These are phyloP conservation scores for Prinsepia uniflora DNA, from an alignment of 306 rosid species.

Conservation along the genomic window DNA sequence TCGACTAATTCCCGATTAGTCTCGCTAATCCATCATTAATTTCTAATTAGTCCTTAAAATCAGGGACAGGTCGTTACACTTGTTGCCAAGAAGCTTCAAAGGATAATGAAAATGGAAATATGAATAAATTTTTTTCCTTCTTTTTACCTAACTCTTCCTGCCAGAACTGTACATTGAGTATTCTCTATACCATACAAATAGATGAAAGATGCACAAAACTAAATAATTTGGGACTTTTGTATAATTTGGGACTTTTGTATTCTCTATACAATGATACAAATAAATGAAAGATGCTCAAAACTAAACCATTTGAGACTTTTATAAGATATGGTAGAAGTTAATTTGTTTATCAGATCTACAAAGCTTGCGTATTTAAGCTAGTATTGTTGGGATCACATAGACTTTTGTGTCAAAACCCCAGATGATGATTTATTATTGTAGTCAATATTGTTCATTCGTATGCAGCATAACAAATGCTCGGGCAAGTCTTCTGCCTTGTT, in stretches of 20 bases:
- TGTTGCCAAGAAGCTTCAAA: conserved; percentile 1
- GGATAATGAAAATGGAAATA: not conserved
- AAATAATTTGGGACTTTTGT: not conserved
- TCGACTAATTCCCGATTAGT: no score
- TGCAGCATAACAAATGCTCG: conserved; percentile 68
- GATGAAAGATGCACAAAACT: not conserved
- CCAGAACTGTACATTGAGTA: conserved; percentile 13
- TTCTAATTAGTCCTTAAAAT: no score
- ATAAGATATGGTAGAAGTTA: not conserved
- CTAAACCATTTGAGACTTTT: not conserved
- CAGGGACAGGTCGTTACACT: no score
- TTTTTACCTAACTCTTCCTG: not conserved
- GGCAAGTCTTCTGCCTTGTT: conserved; percentile 88
- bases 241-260: not conserved
- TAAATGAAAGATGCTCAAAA: not conserved
- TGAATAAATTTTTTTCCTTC: not conserved
- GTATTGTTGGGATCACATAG: conserved; percentile 6
- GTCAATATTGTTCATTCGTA: conserved; percentile 69
- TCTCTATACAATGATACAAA: conserved; percentile 9
- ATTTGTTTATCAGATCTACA: conserved; percentile 4
- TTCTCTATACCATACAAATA: conserved; percentile 1
- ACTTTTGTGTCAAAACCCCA: conserved; percentile 34
- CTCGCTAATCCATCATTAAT: no score
- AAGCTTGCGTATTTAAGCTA: not conserved
- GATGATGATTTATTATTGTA: conserved; percentile 42